Evolutionary conservation across 1,284 basidiomycete species (phyloP).

Genomic region (Gomphus sp.): DNA sequence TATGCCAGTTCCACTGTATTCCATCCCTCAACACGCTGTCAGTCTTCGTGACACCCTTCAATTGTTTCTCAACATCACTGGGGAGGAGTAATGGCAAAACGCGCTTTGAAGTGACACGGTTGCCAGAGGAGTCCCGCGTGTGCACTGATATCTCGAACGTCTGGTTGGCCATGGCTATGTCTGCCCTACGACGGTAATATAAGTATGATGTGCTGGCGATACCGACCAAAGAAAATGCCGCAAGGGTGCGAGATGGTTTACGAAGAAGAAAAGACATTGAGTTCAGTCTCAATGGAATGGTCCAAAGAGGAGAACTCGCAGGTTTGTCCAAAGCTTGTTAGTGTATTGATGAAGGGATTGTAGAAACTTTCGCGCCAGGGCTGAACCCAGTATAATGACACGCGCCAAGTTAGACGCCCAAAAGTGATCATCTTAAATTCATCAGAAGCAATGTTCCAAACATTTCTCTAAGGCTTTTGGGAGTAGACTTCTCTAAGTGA

Average conservation of each 20-base stretch:
- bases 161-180: slow-evolving; percentile 13
- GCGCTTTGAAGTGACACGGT: slow-evolving; percentile 40
- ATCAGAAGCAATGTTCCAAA: too few relatives aligned
- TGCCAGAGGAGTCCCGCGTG: slow-evolving; percentile 48
- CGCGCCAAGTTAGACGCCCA: too few relatives aligned
- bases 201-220: slow-evolving; percentile 43
- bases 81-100: slow-evolving; percentile 50
- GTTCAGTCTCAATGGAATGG: not conserved
- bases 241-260: not conserved
- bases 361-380: too few relatives aligned
- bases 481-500: too few relatives aligned
- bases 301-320: not conserved
- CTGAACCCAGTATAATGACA: too few relatives aligned
- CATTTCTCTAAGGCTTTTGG: too few relatives aligned
- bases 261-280: slow-evolving; percentile 2
- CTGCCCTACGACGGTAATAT: slow-evolving; percentile 33
- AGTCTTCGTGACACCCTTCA: slow-evolving; percentile 45
- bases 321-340: not conserved
- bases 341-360: not conserved
- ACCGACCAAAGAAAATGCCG: slow-evolving; percentile 19
- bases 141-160: slow-evolving; percentile 52
- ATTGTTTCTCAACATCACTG: slow-evolving; percentile 45
- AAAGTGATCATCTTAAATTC: too few relatives aligned
- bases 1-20: slow-evolving; percentile 64
- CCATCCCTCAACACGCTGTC: slow-evolving; percentile 38